phyloP scores from a whole-genome alignment of 306 rosid genomes.

The Lathyrus oleraceus region DNA sequence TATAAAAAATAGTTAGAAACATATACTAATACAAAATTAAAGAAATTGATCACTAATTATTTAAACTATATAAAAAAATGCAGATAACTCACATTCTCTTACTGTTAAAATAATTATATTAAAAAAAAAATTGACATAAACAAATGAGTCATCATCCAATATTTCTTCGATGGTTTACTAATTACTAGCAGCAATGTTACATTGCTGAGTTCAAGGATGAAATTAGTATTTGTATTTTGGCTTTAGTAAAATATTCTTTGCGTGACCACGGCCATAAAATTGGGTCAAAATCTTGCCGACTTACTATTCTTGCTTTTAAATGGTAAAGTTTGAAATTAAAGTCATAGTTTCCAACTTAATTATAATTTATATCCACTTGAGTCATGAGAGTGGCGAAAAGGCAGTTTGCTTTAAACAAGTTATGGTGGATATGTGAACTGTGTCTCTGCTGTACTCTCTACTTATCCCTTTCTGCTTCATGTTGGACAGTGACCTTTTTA shows the following conservation, averaged over 20 bases:
- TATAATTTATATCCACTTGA: conserved; percentile 1
- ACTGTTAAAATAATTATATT: too few species aligned
- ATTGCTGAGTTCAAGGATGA: too few species aligned
- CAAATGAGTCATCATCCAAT: too few species aligned
- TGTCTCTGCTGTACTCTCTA: not conserved
- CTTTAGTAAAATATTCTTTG: not conserved
- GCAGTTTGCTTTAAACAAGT: not conserved
- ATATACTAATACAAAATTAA: too few species aligned
- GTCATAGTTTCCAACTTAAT: conserved; percentile 9
- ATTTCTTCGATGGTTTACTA: too few species aligned
- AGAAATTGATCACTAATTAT: too few species aligned
- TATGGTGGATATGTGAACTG: conserved; percentile 24
- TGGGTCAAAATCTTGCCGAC: not conserved
- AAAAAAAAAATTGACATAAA: too few species aligned
- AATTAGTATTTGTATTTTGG: too few species aligned
- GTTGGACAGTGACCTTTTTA: not conserved
- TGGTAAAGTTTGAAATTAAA: conserved; percentile 20
- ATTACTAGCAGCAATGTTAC: too few species aligned
- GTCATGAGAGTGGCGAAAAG: conserved; percentile 1
- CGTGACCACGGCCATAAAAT: not conserved
- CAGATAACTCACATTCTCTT: too few species aligned
- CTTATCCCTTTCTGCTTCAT: not conserved
- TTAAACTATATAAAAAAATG: too few species aligned
- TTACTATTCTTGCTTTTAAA: not conserved
- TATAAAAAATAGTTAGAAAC: too few species aligned